These are phyloP conservation scores for Aspergillus heteromorphus DNA, from an alignment of 495 filamentous ascomycete species.

Conservation along the genomic window DNA sequence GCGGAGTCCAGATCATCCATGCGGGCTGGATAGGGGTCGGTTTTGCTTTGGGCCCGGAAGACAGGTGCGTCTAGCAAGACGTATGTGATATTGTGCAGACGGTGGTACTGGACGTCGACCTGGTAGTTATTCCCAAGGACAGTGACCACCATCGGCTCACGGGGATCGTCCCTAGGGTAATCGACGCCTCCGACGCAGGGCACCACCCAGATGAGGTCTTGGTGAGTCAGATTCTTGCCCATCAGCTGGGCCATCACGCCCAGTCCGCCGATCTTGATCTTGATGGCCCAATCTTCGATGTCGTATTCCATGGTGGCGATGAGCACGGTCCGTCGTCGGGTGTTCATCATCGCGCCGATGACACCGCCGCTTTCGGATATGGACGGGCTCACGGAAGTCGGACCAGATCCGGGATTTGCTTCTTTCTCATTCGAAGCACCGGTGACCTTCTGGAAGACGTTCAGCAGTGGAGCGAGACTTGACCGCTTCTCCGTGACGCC, in stretches of 20 bases:
- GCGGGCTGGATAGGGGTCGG: conserved; percentile 61
- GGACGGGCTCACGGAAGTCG: neutral
- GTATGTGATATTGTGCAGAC: conserved; percentile 63
- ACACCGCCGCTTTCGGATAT: conserved; percentile 16
- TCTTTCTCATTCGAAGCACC: neutral
- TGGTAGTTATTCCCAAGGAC: conserved; percentile 60
- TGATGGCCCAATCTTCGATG: conserved; percentile 64
- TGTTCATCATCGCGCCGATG: conserved; percentile 31
- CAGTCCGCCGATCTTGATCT: conserved; percentile 66
- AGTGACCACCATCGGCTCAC: conserved; percentile 58
- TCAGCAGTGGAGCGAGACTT: neutral
- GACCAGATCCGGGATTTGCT: neutral
- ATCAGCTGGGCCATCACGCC: conserved; percentile 66
- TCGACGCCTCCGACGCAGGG: conserved; percentile 62
- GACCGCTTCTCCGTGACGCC: conserved; percentile 48
- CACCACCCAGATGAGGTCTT: conserved; percentile 66
- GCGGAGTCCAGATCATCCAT: conserved; percentile 69
- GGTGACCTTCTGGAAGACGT: neutral
- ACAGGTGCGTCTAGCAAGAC: conserved; percentile 63
- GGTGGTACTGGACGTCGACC: conserved; percentile 59
- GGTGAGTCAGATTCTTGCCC: conserved; percentile 59
- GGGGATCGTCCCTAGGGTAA: conserved; percentile 53
- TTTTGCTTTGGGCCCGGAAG: conserved; percentile 61
- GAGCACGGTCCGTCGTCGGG: conserved; percentile 50
- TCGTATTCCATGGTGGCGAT: conserved; percentile 69